These are phyloP conservation scores for Trichoderma breve DNA, from an alignment of 2,329 filamentous ascomycete species.

Conservation along the genomic window DNA sequence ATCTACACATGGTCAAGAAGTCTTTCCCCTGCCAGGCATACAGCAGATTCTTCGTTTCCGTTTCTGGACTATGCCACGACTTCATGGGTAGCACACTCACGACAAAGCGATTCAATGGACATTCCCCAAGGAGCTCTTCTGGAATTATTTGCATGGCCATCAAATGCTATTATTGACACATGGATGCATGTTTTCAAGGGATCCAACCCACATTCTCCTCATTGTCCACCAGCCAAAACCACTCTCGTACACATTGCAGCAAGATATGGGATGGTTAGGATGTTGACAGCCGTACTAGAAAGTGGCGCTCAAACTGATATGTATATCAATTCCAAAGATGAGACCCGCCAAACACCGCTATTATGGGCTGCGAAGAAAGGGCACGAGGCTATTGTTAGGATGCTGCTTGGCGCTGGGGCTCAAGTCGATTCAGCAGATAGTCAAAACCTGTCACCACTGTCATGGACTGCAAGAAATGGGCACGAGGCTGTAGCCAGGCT, in stretches of 20 bases:
- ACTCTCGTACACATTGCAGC: background rate
- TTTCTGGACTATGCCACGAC: conserved; percentile 11
- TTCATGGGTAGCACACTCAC: conserved; percentile 9
- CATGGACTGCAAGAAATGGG: background rate
- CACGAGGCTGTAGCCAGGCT: background rate
- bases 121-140: background rate
- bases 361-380: background rate
- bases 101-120: background rate
- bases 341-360: background rate
- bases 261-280: background rate
- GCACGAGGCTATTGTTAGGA: background rate
- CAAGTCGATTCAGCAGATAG: background rate
- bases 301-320: background rate
- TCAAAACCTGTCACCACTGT: background rate
- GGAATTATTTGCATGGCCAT: conserved; percentile 4
- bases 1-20: too few relatives aligned
- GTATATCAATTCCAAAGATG: background rate
- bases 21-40: too few relatives aligned
- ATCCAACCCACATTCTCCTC: rapidly evolving
- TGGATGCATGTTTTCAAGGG: background rate
- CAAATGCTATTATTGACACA: background rate
- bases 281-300: background rate
- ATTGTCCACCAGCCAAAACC: background rate
- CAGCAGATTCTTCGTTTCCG: background rate
- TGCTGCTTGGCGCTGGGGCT: background rate